A percentile compares a stretch with the other conserved stretches of the same genome.
Conservation (phyloP, 2,329 filamentous ascomycete genomes). For the Aspergillus tanneri region DNA sequence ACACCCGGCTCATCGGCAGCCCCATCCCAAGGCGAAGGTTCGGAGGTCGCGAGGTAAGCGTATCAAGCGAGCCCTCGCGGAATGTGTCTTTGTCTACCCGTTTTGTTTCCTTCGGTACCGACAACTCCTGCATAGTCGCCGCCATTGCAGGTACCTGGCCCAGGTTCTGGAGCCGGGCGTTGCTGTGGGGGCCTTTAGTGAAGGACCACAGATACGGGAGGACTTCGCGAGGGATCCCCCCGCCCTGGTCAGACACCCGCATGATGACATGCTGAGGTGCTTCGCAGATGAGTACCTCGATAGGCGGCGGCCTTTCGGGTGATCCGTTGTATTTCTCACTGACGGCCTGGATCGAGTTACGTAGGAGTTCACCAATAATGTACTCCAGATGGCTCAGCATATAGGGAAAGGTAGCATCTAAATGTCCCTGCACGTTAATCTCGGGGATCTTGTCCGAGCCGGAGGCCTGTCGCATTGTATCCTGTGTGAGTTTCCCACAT, state of each 20-base stretch:
- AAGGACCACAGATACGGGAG: slow-evolving; percentile 95
- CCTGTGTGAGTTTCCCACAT: slow-evolving; percentile 73
- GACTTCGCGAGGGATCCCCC: slow-evolving; percentile 81
- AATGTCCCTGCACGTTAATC: slow-evolving; percentile 78
- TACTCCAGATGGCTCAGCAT: slow-evolving; percentile 96
- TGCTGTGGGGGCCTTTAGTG: slow-evolving; percentile 81
- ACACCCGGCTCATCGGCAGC: slow-evolving; percentile 86
- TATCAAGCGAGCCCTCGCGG: slow-evolving; percentile 68
- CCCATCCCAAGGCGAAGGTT: slow-evolving; percentile 89
- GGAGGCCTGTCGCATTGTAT: slow-evolving; percentile 73
- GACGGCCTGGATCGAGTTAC: slow-evolving; percentile 91
- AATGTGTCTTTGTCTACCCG: slow-evolving; percentile 35
- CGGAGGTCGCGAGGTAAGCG: slow-evolving; percentile 78
- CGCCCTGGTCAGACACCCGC: slow-evolving; percentile 90
- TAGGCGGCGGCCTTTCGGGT: slow-evolving; percentile 64
- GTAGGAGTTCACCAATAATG: slow-evolving; percentile 89
- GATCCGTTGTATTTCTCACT: slow-evolving; percentile 67
- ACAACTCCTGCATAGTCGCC: slow-evolving; percentile 87
- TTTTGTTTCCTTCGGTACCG: slow-evolving; percentile 42
- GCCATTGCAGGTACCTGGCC: slow-evolving; percentile 85
- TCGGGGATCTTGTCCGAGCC: slow-evolving; percentile 72
- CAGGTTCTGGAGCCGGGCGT: slow-evolving; percentile 78
- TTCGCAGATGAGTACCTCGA: slow-evolving; percentile 93
- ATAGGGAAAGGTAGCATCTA: slow-evolving; percentile 90
- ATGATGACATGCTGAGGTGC: slow-evolving; percentile 94